phyloP scores from a whole-genome alignment of 2,329 filamentous ascomycete species.

The Diaporthe vexans region DNA sequence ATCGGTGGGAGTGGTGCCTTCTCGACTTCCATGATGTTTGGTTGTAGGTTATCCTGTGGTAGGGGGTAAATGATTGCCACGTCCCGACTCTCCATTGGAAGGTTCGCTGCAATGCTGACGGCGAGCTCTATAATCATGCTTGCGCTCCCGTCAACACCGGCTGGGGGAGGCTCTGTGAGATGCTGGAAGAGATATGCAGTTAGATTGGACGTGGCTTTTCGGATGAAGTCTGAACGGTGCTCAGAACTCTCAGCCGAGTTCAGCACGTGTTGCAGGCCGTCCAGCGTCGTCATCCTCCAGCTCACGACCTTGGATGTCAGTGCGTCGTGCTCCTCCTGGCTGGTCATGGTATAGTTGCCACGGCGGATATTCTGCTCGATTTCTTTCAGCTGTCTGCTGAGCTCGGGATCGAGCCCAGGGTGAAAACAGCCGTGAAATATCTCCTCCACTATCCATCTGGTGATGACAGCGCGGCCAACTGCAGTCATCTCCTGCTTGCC shows the following conservation, averaged over 20 bases:
- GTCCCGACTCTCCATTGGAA: slow-evolving; percentile 92
- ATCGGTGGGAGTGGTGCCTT: slow-evolving; percentile 76
- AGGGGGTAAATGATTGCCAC: slow-evolving; percentile 88
- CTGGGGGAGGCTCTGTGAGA: slow-evolving; percentile 81
- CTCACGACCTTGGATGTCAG: slow-evolving; percentile 88
- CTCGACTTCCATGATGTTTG: slow-evolving; percentile 89
- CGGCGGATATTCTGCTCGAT: slow-evolving; percentile 90
- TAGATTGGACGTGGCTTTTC: slow-evolving; percentile 76
- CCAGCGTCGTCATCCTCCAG: slow-evolving; percentile 94
- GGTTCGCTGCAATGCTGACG: slow-evolving; percentile 85
- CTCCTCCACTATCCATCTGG: slow-evolving; percentile 90
- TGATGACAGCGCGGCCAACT: slow-evolving; percentile 89
- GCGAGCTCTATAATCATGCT: slow-evolving; percentile 95
- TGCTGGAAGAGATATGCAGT: slow-evolving; percentile 79
- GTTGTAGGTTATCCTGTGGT: slow-evolving; percentile 79
- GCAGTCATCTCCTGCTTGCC: slow-evolving; percentile 99
- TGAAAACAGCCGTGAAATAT: slow-evolving; percentile 95
- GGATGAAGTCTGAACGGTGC: slow-evolving; percentile 77
- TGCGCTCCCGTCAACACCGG: slow-evolving; percentile 88
- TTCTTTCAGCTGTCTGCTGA: slow-evolving; percentile 84
- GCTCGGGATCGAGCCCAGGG: slow-evolving; percentile 81
- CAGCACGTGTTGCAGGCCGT: slow-evolving; percentile 84
- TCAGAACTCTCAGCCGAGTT: slow-evolving; percentile 74
- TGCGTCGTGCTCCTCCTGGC: slow-evolving; percentile 90
- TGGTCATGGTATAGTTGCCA: slow-evolving; percentile 79